Evolutionary conservation across 345 rosid genomes (phyloP).

Genomic region (Salix udensis): DNA sequence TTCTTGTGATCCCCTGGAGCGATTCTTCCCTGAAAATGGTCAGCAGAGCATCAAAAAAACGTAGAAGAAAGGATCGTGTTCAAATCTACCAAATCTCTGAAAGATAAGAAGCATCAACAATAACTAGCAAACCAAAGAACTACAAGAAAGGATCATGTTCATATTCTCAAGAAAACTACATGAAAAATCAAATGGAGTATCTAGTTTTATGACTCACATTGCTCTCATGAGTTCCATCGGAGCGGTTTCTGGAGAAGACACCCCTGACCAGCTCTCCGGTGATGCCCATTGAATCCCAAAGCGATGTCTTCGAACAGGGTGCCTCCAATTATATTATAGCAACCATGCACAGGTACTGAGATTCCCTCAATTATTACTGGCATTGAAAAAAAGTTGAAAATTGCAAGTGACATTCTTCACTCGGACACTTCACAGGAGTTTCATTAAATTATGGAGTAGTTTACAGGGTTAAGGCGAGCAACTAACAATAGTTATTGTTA

Average conservation of each 20-base stretch:
- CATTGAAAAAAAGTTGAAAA: slow-evolving; percentile 16
- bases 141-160: neutral
- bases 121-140: neutral
- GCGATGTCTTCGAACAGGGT: slow-evolving; percentile 14
- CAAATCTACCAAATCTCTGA: neutral
- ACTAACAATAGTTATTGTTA: neutral
- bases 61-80: neutral
- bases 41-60: neutral
- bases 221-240: slow-evolving; percentile 38
- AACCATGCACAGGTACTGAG: slow-evolving; percentile 21
- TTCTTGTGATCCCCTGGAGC: slow-evolving; percentile 42
- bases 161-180: neutral
- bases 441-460: slow-evolving; percentile 1
- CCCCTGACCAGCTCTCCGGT: slow-evolving; percentile 63
- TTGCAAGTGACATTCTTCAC: slow-evolving; percentile 29
- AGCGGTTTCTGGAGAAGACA: slow-evolving; percentile 61
- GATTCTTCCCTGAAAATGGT: slow-evolving; percentile 44
- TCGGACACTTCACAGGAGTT: slow-evolving; percentile 7
- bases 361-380: slow-evolving; percentile 34
- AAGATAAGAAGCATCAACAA: no score
- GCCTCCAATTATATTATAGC: slow-evolving; percentile 23
- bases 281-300: slow-evolving; percentile 58
- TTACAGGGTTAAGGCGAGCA: neutral
- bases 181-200: neutral
- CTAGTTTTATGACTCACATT: slow-evolving; percentile 33